phyloP scores from a whole-genome alignment of 2,329 filamentous ascomycete species.

The Penicillium sp. region DNA sequence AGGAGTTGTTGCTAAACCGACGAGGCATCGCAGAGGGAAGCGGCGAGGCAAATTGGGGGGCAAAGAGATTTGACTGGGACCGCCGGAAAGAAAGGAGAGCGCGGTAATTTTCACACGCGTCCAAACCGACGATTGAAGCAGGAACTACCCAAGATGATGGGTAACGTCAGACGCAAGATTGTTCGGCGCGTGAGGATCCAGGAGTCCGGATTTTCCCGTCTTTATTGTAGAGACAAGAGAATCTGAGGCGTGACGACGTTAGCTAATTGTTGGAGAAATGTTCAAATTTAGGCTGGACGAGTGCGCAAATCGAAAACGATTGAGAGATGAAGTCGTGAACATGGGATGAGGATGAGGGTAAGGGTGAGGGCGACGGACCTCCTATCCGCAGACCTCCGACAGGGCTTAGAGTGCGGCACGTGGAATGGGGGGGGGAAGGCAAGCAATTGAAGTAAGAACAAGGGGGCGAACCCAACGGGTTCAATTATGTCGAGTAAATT shows the following conservation, averaged over 20 bases:
- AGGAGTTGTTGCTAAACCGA: conserved; percentile 60
- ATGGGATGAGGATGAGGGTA: background rate
- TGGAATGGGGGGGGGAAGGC: conserved; percentile 18
- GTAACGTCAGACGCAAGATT: background rate
- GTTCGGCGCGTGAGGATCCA: background rate
- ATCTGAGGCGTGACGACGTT: conserved; percentile 6
- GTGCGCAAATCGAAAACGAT: background rate
- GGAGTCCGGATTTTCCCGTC: background rate
- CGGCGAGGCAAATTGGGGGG: conserved; percentile 12
- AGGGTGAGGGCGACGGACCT: conserved; percentile 12
- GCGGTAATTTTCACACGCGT: conserved; percentile 10
- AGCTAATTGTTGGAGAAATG: background rate
- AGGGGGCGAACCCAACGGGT: background rate
- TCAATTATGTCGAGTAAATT: background rate
- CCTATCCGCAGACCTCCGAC: conserved; percentile 22
- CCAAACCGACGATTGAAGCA: conserved; percentile 13
- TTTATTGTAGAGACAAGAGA: background rate
- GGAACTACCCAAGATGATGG: conserved; percentile 9
- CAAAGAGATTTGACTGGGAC: conserved; percentile 14
- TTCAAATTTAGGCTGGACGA: background rate
- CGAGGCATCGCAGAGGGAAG: conserved; percentile 58
- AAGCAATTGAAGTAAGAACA: background rate
- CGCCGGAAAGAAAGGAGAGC: conserved; percentile 2
- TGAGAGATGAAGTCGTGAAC: background rate
- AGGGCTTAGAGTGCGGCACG: conserved; percentile 21